phyloP scores from a whole-genome alignment of 2,329 filamentous ascomycete species.

The Fusarium continuum region DNA sequence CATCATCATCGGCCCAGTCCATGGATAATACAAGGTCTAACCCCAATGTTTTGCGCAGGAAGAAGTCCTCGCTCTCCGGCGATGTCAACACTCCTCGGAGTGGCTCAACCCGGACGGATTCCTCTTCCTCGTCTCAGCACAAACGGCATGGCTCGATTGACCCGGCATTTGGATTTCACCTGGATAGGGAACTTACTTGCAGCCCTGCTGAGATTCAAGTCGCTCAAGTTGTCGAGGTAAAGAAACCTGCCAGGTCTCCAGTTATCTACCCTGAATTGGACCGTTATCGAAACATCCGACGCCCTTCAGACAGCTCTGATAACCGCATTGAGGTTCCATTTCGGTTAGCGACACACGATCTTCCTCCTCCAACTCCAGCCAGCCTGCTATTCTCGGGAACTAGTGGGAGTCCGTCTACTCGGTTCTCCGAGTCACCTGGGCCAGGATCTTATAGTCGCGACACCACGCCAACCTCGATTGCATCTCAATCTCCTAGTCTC shows the following conservation, averaged over 20 bases:
- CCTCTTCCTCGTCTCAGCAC: slow-evolving; percentile 56
- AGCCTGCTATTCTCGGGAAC: slow-evolving; percentile 66
- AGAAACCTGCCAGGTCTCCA: slow-evolving; percentile 53
- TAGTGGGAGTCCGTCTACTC: slow-evolving; percentile 77
- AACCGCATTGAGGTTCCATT: slow-evolving; percentile 59
- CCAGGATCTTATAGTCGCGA: slow-evolving; percentile 78
- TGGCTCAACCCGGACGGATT: slow-evolving; percentile 52
- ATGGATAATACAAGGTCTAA: slow-evolving; percentile 48
- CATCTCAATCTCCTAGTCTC: slow-evolving; percentile 75
- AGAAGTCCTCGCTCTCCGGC: slow-evolving; percentile 58
- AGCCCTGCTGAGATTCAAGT: slow-evolving; percentile 57
- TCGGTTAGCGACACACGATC: slow-evolving; percentile 68
- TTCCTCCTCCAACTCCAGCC: slow-evolving; percentile 70
- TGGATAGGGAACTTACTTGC: slow-evolving; percentile 54
- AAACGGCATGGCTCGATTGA: slow-evolving; percentile 52
- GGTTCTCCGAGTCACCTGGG: slow-evolving; percentile 76
- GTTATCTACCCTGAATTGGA: slow-evolving; percentile 69
- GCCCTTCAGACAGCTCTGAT: slow-evolving; percentile 49
- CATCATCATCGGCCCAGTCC: slow-evolving; percentile 48
- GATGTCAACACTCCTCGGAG: slow-evolving; percentile 47
- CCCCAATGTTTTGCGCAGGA: slow-evolving; percentile 59
- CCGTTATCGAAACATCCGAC: slow-evolving; percentile 62
- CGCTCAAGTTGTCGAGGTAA: slow-evolving; percentile 54
- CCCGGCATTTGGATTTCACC: slow-evolving; percentile 46
- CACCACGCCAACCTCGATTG: slow-evolving; percentile 81